Evolutionary conservation across 2,329 filamentous ascomycete species (phyloP).

Genomic region (Colletotrichum truncatum): DNA sequence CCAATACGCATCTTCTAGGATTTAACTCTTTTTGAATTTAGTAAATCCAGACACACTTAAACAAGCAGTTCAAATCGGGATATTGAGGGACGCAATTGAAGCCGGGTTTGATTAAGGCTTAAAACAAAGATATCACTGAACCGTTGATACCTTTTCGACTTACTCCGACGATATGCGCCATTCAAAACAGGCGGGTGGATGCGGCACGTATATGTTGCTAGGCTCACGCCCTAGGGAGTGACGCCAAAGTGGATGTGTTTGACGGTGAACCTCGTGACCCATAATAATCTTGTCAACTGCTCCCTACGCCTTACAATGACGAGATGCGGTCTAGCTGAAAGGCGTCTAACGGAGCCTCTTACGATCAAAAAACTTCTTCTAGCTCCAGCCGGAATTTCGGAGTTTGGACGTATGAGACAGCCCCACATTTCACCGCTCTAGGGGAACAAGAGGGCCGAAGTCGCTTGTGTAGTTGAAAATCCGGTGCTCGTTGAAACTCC

Average conservation of each 20-base stretch:
- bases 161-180: background rate
- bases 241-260: background rate
- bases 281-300: constrained; percentile 8
- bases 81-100: no score
- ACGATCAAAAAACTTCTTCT: background rate
- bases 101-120: background rate
- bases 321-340: background rate
- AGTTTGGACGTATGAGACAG: no score
- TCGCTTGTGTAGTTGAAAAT: no score
- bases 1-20: constrained; percentile 33
- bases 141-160: background rate
- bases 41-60: no score
- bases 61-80: no score
- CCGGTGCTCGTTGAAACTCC: no score
- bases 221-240: constrained; percentile 11
- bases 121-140: background rate
- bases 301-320: constrained; percentile 13
- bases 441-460: no score
- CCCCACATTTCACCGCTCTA: no score
- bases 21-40: no score
- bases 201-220: background rate
- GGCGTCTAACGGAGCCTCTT: background rate
- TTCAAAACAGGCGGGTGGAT: background rate
- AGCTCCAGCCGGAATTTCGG: no score
- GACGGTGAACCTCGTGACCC: background rate